Evolutionary conservation across 2,329 filamentous ascomycete genomes (phyloP).

Genomic region (Fusarium sp.): DNA sequence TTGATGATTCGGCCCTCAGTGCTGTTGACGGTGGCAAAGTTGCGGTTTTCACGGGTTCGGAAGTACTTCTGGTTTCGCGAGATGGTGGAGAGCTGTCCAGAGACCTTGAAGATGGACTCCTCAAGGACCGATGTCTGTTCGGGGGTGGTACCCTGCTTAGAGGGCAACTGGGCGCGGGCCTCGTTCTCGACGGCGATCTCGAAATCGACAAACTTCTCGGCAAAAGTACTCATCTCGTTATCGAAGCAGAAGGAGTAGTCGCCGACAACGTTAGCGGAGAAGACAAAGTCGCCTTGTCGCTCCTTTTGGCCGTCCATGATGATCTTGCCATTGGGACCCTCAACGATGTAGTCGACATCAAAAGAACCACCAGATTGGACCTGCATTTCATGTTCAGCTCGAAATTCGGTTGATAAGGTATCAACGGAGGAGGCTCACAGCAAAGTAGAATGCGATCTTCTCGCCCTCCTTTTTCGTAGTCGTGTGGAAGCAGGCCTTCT

Average conservation of each 20-base stretch:
- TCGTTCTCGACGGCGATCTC: slow-evolving; percentile 98
- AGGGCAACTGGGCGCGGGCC: slow-evolving; percentile 82
- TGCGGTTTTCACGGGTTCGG: slow-evolving; percentile 97
- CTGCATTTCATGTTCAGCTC: slow-evolving; percentile 61
- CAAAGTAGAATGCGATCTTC: slow-evolving; percentile 99
- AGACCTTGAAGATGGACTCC: slow-evolving; percentile 96
- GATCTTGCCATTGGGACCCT: slow-evolving; percentile 83
- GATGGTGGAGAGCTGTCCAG: slow-evolving; percentile 92
- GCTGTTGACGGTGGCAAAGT: slow-evolving; percentile 97
- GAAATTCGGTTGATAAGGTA: background rate
- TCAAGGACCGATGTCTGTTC: slow-evolving; percentile 92
- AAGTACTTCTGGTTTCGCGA: slow-evolving; percentile 99
- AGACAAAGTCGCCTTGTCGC: slow-evolving; percentile 97
- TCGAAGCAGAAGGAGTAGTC: slow-evolving; percentile 99
- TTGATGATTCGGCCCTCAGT: slow-evolving; percentile 97
- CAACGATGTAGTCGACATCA: slow-evolving; percentile 93
- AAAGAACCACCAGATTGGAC: slow-evolving; percentile 99
- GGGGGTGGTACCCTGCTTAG: slow-evolving; percentile 87
- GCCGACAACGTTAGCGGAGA: slow-evolving; percentile 88
- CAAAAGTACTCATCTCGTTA: slow-evolving; percentile 98
- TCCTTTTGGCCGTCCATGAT: slow-evolving; percentile 91
- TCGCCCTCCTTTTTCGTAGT: slow-evolving; percentile 81
- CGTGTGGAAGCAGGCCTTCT: slow-evolving; percentile 96
- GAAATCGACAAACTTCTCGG: slow-evolving; percentile 98
- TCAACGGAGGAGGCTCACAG: slow-evolving; percentile 71